These are phyloP conservation scores for Tinospora cordifolia DNA, from an alignment of 164 flowering plant species.

Conservation along the genomic window DNA sequence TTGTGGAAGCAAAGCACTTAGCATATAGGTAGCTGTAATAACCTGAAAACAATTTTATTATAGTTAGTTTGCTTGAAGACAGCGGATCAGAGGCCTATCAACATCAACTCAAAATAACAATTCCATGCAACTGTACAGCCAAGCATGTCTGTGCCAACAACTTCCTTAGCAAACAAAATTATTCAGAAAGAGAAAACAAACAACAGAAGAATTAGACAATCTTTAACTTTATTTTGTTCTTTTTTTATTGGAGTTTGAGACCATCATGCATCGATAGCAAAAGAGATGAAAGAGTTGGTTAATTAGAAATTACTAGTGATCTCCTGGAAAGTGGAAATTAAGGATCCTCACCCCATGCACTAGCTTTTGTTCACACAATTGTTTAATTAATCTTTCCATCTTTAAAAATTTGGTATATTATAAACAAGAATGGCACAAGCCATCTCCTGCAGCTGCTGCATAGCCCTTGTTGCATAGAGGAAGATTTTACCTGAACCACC, in stretches of 20 bases:
- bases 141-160: background rate
- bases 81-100: background rate
- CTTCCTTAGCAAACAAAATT: background rate
- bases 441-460: too few species aligned
- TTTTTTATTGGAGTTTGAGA: background rate
- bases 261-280: background rate
- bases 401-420: too few species aligned
- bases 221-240: background rate
- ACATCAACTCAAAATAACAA: background rate
- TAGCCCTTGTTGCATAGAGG: background rate
- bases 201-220: too few species aligned
- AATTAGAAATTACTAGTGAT: background rate
- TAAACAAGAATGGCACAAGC: too few species aligned
- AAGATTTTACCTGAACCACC: background rate
- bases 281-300: background rate
- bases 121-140: background rate
- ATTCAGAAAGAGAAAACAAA: too few species aligned
- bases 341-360: background rate
- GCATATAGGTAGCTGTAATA: slow-evolving; percentile 95
- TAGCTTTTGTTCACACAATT: background rate
- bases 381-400: too few species aligned
- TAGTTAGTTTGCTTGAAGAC: background rate
- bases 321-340: background rate
- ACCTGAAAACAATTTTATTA: slow-evolving; percentile 35
- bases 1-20: slow-evolving; percentile 81